Conservation (phyloP, 768 basidiomycete species). For the Lyophyllum shimeji region DNA sequence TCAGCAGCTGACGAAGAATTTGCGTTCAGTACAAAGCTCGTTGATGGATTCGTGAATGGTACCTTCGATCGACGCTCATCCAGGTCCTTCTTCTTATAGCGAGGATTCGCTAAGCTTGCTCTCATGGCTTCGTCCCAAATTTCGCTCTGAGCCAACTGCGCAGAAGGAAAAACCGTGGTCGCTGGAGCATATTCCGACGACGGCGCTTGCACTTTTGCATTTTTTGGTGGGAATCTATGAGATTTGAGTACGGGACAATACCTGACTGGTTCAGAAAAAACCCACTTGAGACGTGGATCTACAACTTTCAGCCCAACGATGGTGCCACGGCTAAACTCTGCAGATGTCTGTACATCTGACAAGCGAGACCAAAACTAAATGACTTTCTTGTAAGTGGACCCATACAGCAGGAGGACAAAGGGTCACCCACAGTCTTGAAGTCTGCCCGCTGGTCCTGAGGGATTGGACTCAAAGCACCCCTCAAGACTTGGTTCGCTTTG, state of each 20-base stretch:
- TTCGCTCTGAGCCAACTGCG: conserved; percentile 58
- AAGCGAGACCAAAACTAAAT: conserved; percentile 70
- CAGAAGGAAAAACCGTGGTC: conserved; percentile 51
- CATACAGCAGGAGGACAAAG: background rate
- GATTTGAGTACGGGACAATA: background rate
- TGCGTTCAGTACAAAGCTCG: background rate
- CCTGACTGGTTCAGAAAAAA: conserved; percentile 3
- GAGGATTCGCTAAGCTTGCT: conserved; percentile 52
- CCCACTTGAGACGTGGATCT: conserved; percentile 86
- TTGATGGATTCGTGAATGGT: conserved; percentile 7
- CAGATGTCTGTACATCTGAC: conserved; percentile 59
- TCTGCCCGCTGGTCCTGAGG: conserved; percentile 48
- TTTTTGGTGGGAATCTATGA: conserved; percentile 80
- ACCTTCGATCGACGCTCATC: conserved; percentile 83
- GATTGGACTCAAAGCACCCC: conserved; percentile 57
- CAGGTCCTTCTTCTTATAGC: conserved; percentile 80
- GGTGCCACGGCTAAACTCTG: conserved; percentile 70
- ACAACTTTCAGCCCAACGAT: conserved; percentile 75
- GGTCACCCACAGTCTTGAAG: conserved; percentile 55
- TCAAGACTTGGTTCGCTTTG: conserved; percentile 72
- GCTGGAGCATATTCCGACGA: conserved; percentile 23
- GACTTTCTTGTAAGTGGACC: background rate
- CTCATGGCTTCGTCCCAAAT: conserved; percentile 72
- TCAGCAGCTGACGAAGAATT: conserved; percentile 48
- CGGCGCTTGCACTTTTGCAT: conserved; percentile 46